Percentiles rank a stretch among this genome's conserved stretches.
Evolutionary conservation across 2,329 filamentous ascomycete genomes (phyloP).

Genomic region (Rutstroemia sp.): DNA sequence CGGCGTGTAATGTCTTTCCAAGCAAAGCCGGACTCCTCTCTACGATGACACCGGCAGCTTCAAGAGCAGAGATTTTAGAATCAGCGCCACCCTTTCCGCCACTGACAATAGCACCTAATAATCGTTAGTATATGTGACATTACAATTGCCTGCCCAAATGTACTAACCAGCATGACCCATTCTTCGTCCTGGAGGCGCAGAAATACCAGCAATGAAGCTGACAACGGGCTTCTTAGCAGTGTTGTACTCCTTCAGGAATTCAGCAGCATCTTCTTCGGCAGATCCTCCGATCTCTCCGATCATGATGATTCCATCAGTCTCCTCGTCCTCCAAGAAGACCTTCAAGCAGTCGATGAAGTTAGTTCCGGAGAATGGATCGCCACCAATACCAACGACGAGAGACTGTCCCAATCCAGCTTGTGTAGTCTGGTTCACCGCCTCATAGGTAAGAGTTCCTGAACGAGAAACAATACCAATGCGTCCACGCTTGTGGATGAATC

Average conservation of each 20-base stretch:
- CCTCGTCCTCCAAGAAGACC: constrained; percentile 90
- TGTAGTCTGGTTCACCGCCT: constrained; percentile 99
- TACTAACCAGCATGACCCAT: constrained; percentile 89
- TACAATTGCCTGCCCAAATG: neutral
- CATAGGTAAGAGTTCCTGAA: constrained; percentile 97
- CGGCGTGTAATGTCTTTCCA: constrained; percentile 87
- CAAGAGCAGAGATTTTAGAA: constrained; percentile 93
- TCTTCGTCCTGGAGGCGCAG: constrained; percentile 86
- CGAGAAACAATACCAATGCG: constrained; percentile 98
- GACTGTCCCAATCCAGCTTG: constrained; percentile 95
- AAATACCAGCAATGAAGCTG: constrained; percentile 97
- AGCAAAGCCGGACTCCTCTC: constrained; percentile 89
- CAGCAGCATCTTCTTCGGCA: constrained; percentile 95
- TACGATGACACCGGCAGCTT: constrained; percentile 89
- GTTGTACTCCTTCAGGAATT: constrained; percentile 91
- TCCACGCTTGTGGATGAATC: constrained; percentile 99
- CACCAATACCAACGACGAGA: constrained; percentile 94
- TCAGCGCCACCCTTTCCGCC: constrained; percentile 97
- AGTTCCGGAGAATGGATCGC: constrained; percentile 97
- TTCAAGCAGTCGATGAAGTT: constrained; percentile 99
- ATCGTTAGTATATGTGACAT: constrained; percentile 14
- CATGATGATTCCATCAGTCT: constrained; percentile 99
- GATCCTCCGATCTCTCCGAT: constrained; percentile 98
- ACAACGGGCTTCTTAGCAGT: constrained; percentile 91
- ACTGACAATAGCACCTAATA: constrained; percentile 73